Conservation (phyloP, 345 rosid genomes). For the Camelina neglecta region DNA sequence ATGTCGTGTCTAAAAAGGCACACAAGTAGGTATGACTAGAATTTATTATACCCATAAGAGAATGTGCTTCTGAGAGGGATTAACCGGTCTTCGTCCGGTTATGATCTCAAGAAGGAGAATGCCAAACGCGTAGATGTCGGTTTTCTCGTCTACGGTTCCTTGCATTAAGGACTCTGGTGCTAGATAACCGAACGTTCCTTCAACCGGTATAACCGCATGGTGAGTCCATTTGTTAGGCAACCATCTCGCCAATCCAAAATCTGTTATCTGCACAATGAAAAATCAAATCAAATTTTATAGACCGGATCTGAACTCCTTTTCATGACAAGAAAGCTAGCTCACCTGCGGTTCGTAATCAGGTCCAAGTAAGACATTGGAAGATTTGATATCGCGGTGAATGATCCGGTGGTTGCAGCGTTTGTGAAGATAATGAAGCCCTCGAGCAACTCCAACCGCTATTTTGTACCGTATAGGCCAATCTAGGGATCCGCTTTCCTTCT, state of each 20-base stretch:
- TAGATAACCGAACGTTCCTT: conserved; percentile 96
- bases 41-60: conserved; percentile 79
- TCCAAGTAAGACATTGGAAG: conserved; percentile 91
- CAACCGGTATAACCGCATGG: conserved; percentile 86
- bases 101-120: conserved; percentile 85
- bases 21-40: neutral
- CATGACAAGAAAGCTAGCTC: conserved; percentile 33
- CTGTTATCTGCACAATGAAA: conserved; percentile 62
- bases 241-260: conserved; percentile 97
- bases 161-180: conserved; percentile 98
- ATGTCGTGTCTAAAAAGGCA: conserved; percentile 3
- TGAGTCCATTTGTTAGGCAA: conserved; percentile 93
- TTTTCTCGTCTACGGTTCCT: conserved; percentile 93
- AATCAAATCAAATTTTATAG: neutral
- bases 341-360: conserved; percentile 91
- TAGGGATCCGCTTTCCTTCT: conserved; percentile 39
- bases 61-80: conserved; percentile 75
- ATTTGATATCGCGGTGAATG: conserved; percentile 94
- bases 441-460: conserved; percentile 77
- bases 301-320: neutral
- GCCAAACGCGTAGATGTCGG: conserved; percentile 88
- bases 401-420: conserved; percentile 85
- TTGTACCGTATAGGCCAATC: conserved; percentile 78
- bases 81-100: conserved; percentile 78
- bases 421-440: conserved; percentile 90